Percentiles rank a stretch among this genome's conserved stretches.
These are phyloP conservation scores for Areca catechu DNA, from an alignment of 176 grass and related monocot species.

Conservation along the genomic window DNA sequence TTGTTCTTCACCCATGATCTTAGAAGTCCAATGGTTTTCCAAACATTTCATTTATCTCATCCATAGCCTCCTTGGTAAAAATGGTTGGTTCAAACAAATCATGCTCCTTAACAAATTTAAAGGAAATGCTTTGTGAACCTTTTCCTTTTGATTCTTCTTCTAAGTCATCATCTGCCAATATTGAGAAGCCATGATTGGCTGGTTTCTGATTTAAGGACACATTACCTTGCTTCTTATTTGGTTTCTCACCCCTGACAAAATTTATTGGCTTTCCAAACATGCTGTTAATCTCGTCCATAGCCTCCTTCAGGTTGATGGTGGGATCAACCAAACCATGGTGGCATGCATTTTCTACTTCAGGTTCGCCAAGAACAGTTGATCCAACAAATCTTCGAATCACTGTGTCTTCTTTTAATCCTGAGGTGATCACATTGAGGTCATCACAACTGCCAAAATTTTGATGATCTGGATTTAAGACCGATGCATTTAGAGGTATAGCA, in stretches of 20 bases:
- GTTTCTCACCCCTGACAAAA: constrained; percentile 41
- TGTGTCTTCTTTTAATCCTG: constrained; percentile 49
- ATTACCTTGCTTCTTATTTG: constrained; percentile 28
- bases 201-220: constrained; percentile 27
- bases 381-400: constrained; percentile 79
- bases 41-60: constrained; percentile 85
- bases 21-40: constrained; percentile 71
- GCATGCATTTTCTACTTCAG: constrained; percentile 84
- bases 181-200: constrained; percentile 40
- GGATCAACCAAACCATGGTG: constrained; percentile 83
- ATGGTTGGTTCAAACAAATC: constrained; percentile 87
- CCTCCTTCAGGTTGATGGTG: constrained; percentile 80
- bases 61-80: constrained; percentile 72
- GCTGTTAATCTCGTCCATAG: constrained; percentile 84
- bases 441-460: constrained; percentile 9
- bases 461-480: constrained; percentile 11
- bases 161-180: constrained; percentile 57
- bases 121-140: constrained; percentile 15
- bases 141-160: constrained; percentile 21
- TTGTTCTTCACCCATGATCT: neutral
- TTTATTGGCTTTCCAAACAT: constrained; percentile 86
- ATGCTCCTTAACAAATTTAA: constrained; percentile 27
- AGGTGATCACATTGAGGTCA: constrained; percentile 21
- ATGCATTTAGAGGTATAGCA: constrained; percentile 10
- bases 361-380: constrained; percentile 56